A percentile compares a stretch with the other conserved stretches of the same genome.
Conservation (phyloP, 2,329 filamentous ascomycete genomes). For the Biscogniauxia marginata region DNA sequence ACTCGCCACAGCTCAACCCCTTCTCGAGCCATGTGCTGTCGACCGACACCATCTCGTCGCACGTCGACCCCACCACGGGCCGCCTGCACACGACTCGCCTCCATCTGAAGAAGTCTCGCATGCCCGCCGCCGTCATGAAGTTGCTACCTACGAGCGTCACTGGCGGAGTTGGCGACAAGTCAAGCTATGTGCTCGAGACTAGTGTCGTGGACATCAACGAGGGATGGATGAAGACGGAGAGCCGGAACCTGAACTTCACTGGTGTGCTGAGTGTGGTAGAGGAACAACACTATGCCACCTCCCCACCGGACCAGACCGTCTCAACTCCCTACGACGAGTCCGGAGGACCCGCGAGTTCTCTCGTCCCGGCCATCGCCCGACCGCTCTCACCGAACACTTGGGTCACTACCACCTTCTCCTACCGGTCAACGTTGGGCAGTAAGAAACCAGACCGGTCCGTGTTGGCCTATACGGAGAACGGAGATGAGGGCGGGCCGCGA, state of each 20-base stretch:
- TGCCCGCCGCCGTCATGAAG: conserved; percentile 73
- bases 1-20: conserved; percentile 67
- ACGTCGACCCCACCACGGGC: conserved; percentile 70
- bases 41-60: conserved; percentile 76
- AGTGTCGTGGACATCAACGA: conserved; percentile 76
- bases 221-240: conserved; percentile 82
- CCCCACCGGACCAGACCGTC: conserved; percentile 35
- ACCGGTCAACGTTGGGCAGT: conserved; percentile 71
- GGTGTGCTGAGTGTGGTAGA: conserved; percentile 78
- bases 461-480: conserved; percentile 40
- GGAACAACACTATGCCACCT: conserved; percentile 63
- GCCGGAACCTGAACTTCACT: conserved; percentile 77
- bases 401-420: conserved; percentile 71
- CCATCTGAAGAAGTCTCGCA: conserved; percentile 77
- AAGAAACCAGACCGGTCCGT: conserved; percentile 55
- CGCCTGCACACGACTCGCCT: conserved; percentile 76
- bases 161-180: conserved; percentile 66
- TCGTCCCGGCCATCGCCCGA: conserved; percentile 7
- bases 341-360: conserved; percentile 28
- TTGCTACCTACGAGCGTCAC: conserved; percentile 69
- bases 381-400: conserved; percentile 49
- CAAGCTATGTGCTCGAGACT: conserved; percentile 77
- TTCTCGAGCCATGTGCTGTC: conserved; percentile 80
- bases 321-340: conserved; percentile 19
- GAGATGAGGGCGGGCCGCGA: conserved; percentile 33